Conservation (phyloP, 768 basidiomycete species). For the Austroboletus festivus region DNA sequence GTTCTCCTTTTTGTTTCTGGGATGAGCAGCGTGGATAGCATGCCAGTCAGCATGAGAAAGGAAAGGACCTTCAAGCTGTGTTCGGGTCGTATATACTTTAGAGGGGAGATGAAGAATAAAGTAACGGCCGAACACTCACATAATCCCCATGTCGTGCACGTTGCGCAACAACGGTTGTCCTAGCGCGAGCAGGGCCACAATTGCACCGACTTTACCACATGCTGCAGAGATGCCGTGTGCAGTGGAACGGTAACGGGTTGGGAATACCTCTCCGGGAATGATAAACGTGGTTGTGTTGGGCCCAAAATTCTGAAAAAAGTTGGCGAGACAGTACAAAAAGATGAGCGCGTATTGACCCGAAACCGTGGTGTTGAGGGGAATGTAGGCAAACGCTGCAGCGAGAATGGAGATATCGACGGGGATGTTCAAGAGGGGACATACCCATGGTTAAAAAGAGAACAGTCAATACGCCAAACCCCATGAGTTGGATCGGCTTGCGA, state of each 20-base stretch:
- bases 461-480: conserved; percentile 67
- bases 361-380: conserved; percentile 47
- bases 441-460: conserved; percentile 67
- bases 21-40: conserved; percentile 77
- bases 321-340: conserved; percentile 13
- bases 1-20: conserved; percentile 83
- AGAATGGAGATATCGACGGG: conserved; percentile 1
- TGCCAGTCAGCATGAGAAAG: conserved; percentile 80
- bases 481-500: conserved; percentile 71
- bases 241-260: conserved; percentile 67
- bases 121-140: conserved; percentile 43
- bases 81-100: conserved; percentile 1
- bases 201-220: conserved; percentile 69
- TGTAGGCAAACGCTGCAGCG: conserved; percentile 57
- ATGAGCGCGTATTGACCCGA: conserved; percentile 56
- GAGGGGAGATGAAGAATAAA: not conserved
- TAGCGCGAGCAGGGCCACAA: conserved; percentile 77
- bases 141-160: conserved; percentile 57
- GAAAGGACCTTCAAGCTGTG: conserved; percentile 71
- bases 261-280: conserved; percentile 75
- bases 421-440: conserved; percentile 29
- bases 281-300: conserved; percentile 65
- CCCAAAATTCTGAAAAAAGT: conserved; percentile 19
- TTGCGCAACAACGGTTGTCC: conserved; percentile 54
- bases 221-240: conserved; percentile 81